phyloP scores from a whole-genome alignment of 1,284 basidiomycete species.

The Ustilago nuda region DNA sequence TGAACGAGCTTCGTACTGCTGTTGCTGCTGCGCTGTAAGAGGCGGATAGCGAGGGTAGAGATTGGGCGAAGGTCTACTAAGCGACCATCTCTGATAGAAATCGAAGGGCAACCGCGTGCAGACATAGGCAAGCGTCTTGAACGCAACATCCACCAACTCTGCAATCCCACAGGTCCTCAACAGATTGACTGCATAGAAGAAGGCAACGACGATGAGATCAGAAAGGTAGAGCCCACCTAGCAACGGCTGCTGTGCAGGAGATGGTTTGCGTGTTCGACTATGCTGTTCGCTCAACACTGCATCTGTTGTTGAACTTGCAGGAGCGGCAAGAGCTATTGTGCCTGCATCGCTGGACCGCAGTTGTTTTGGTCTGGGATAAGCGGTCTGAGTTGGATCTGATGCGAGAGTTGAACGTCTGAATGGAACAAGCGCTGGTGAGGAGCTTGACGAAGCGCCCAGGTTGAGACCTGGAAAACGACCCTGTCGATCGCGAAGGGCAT shows the following conservation, averaged over 20 bases:
- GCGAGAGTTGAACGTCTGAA: conserved; percentile 20
- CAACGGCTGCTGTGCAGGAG: conserved; percentile 39
- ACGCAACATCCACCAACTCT: conserved; percentile 61
- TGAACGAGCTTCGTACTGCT: conserved; percentile 1
- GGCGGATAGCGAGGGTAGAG: conserved; percentile 18
- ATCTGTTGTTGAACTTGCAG: conserved; percentile 6
- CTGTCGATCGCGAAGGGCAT: conserved; percentile 3
- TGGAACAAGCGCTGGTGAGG: conserved; percentile 13
- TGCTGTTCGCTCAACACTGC: conserved; percentile 12
- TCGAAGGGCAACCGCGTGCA: conserved; percentile 49
- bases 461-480: conserved; percentile 7
- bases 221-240: conserved; percentile 65
- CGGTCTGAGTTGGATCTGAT: conserved; percentile 3
- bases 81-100: conserved; percentile 53
- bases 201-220: conserved; percentile 62
- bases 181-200: conserved; percentile 60
- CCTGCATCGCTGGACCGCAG: conserved; percentile 1
- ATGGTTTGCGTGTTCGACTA: conserved; percentile 17
- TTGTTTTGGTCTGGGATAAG: conserved; percentile 6
- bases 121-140: conserved; percentile 51
- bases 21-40: conserved; percentile 3
- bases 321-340: neutral
- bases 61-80: conserved; percentile 34
- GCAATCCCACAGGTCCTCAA: conserved; percentile 61
- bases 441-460: conserved; percentile 9